Evolutionary conservation across 1,284 basidiomycete genomes (phyloP).

Genomic region (Golubevia sp.): DNA sequence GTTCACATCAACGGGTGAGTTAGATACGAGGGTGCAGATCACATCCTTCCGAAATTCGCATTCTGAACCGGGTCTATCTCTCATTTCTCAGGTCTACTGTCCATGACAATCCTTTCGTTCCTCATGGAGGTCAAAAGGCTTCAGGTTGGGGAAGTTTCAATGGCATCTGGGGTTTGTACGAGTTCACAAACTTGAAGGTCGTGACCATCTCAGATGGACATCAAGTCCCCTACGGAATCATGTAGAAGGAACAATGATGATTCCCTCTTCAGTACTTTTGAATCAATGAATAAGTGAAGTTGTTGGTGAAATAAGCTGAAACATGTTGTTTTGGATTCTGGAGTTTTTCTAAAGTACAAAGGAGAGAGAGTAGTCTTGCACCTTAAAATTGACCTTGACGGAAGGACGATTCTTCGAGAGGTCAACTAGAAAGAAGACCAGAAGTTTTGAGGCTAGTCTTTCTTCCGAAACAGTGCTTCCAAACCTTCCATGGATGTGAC

Average conservation of each 20-base stretch:
- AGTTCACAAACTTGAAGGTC: conserved; percentile 12
- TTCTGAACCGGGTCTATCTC: too few relatives aligned
- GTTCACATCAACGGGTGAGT: conserved; percentile 14
- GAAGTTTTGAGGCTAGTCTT: too few relatives aligned
- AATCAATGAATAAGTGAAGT: too few relatives aligned
- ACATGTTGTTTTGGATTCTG: too few relatives aligned
- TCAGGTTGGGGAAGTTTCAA: conserved; percentile 16
- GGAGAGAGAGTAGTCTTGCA: too few relatives aligned
- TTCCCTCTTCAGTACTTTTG: too few relatives aligned
- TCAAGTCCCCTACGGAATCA: conserved; percentile 5
- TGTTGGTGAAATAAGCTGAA: too few relatives aligned
- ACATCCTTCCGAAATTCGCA: not conserved
- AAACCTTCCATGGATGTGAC: conserved; percentile 56
- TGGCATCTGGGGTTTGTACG: conserved; percentile 8
- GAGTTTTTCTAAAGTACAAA: too few relatives aligned
- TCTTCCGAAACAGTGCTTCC: conserved; percentile 16
- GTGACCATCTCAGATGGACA: conserved; percentile 9
- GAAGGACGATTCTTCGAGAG: too few relatives aligned
- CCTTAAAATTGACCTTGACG: too few relatives aligned
- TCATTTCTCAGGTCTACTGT: conserved; percentile 3
- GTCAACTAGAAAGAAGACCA: too few relatives aligned
- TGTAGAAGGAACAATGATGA: too few relatives aligned
- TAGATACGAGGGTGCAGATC: not conserved
- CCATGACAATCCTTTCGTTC: conserved; percentile 14
- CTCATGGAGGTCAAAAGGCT: conserved; percentile 13